Evolutionary conservation across 2,329 filamentous ascomycete genomes (phyloP), one percentile per base, ranked within the genome.

Genomic region (Pseudonectria buxi): DNA sequence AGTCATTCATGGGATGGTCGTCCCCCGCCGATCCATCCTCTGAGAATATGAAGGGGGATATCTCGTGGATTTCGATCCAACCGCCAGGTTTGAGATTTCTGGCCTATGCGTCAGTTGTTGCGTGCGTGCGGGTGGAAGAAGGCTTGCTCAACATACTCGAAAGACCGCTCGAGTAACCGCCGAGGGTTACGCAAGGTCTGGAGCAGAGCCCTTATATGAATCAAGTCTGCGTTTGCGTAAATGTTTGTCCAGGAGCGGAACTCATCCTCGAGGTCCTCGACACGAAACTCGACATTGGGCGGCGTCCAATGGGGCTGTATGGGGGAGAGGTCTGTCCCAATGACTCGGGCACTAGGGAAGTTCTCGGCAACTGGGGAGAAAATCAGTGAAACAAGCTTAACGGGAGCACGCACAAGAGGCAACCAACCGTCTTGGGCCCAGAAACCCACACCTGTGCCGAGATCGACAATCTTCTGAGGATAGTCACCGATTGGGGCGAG

Each of bases 401-500:
- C 14, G 15, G 14, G 16, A 26, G 22, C 28, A 11, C 15, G 14
- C n/a, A n/a, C n/a, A 4, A 10, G 30, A 34, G 36, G 16, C 13
- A 13, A 55, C 60, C 26, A 47, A 71, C 68, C 57, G 45, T 71
- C 68, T 35, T 76, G 67, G 3, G 74, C 74, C 76, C 76, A 80
- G 28, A 75, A 62, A 18, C 68, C 68, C 24, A 65, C 67, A 6
- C 69, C 70, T 4, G 68, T 72, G 16, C 69, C 70, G 12, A 72
- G 48, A 39, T 73, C 68, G 25, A 72, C 54, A 38, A 74, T 69
- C 43, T 66, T 71, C 31, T 72, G 68, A 3, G 67, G 67, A 14
- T 57, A 51, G 15, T 60, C 49, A 14, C 61, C 63, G 13, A 74
- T 61, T 6, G 69, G 69, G 2, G 69, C 59, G 1, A 67, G 37